Evolutionary conservation across 1,284 basidiomycete species (phyloP).

Genomic region (Naganishia cerealis): DNA sequence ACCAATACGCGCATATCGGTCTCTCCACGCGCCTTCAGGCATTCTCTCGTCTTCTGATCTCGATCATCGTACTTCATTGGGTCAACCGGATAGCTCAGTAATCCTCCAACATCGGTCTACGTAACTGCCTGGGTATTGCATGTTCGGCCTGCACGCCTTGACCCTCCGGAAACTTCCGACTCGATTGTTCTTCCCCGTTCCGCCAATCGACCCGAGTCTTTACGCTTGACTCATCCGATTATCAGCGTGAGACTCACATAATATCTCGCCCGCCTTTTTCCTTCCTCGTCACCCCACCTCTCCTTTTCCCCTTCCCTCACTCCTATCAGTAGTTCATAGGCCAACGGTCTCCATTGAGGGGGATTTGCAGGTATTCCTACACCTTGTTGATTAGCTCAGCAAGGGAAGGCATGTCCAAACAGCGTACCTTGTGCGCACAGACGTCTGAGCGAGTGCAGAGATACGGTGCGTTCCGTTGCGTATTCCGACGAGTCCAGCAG

Average conservation of each 20-base stretch:
- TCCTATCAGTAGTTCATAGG: slow-evolving; percentile 49
- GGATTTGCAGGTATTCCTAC: slow-evolving; percentile 52
- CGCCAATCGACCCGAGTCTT: not conserved
- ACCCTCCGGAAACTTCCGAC: not conserved
- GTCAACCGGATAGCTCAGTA: not conserved
- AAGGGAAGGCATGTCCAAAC: too few species aligned
- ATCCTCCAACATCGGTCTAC: not conserved
- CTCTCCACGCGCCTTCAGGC: too few species aligned
- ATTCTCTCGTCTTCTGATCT: too few species aligned
- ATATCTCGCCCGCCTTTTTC: slow-evolving; percentile 41
- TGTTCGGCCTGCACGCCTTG: not conserved
- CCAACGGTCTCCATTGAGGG: slow-evolving; percentile 48
- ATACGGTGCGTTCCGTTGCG: slow-evolving; percentile 42
- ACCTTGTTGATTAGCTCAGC: not conserved
- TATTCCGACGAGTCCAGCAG: slow-evolving; percentile 46
- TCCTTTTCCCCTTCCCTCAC: slow-evolving; percentile 44
- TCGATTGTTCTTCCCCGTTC: not conserved
- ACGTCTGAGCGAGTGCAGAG: slow-evolving; percentile 43
- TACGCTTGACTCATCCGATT: not conserved
- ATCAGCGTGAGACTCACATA: slow-evolving; percentile 38
- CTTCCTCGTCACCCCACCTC: slow-evolving; percentile 41
- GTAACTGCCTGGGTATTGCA: not conserved
- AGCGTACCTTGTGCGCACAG: slow-evolving; percentile 47
- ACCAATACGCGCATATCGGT: too few species aligned
- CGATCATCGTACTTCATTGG: too few species aligned